Evolutionary conservation across 768 basidiomycete genomes (phyloP), one percentile per base, ranked within the genome.

Genomic region (Trametes gibbosa): DNA sequence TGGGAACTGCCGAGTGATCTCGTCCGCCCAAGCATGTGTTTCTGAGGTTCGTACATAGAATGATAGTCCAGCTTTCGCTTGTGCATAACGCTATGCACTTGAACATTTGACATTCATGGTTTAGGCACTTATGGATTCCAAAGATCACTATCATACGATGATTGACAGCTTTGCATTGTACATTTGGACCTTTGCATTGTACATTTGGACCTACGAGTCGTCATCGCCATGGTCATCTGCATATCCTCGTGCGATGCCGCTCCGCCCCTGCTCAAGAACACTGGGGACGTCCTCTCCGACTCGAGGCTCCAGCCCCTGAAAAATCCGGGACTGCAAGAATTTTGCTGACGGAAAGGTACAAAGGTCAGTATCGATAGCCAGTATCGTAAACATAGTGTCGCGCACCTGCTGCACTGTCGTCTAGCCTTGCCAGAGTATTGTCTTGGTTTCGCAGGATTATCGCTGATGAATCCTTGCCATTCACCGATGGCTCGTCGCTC

Each of bases 201-300:
- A 9, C 10, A 3, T 21, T 29, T 3, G 21, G 12, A 17, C 2
- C 21, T 37, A 24, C 8, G 43, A 13, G 8, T 27, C 21, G 41
- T 19, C 42, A 14, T 50, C 48, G 7, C 49, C 21, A 32, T 62
- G 62, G 48, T 66, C 65, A 23, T 66, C 62, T 2, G 43, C 59
- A 70, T 98, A 98, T 10, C 90, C 92, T 61, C 88, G 81, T 39
- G 96, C 94, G 46, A 96, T 88, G 5, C 96, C 96, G 64, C 83
- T 90, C 46, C 94, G 76, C 0, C 96, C 96, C 71, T 96, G 90
- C 73, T 97, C 92, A 58, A 98, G 72, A 40, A 87, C 71, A 61
- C 89, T 83, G 0, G 95, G 95, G 1, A 78, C 81, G 66, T 96
- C 92, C 70, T 90, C 77, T 0, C 92, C 93, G 12, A 87, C 65